A percentile compares a stretch with the other conserved stretches of the same genome.
These are phyloP conservation scores for Pezicula neosporulosa DNA, from an alignment of 2,329 filamentous ascomycete genomes.

Conservation along the genomic window DNA sequence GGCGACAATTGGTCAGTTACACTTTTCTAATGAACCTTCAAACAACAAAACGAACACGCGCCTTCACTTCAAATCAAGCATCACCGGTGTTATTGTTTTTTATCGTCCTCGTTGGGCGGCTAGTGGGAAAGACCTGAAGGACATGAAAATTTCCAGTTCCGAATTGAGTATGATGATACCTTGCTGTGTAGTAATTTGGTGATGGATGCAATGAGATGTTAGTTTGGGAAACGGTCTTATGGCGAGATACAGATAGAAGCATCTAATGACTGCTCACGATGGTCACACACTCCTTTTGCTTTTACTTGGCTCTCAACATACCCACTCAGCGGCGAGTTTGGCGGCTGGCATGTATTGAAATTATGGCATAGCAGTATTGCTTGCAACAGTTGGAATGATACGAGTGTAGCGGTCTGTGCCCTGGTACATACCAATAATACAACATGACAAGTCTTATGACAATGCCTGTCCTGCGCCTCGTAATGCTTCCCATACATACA, in stretches of 20 bases:
- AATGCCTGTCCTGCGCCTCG: too few relatives aligned
- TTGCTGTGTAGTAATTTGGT: background rate
- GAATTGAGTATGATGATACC: conserved; percentile 1
- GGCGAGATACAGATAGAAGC: conserved; percentile 5
- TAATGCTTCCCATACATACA: background rate
- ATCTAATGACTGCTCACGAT: conserved; percentile 17
- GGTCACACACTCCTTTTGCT: conserved; percentile 12
- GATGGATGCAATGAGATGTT: background rate
- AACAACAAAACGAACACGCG: conserved; percentile 2
- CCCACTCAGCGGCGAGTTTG: conserved; percentile 5
- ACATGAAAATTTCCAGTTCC: conserved; percentile 2
- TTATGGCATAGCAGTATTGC: conserved; percentile 9
- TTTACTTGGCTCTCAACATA: conserved; percentile 10
- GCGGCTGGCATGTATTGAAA: too few relatives aligned
- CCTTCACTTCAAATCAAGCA: conserved; percentile 1
- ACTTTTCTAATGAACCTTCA: conserved; percentile 9
- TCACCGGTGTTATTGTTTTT: background rate
- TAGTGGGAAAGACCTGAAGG: background rate
- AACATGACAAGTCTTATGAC: too few relatives aligned
- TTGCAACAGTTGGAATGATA: conserved; percentile 1
- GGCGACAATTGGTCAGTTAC: conserved; percentile 11
- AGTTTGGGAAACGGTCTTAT: background rate
- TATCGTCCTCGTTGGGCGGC: background rate
- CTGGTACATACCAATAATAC: too few relatives aligned
- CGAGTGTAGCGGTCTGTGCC: background rate